phyloP scores from a whole-genome alignment of 2,329 filamentous ascomycete species.

The Colletotrichum lupini region DNA sequence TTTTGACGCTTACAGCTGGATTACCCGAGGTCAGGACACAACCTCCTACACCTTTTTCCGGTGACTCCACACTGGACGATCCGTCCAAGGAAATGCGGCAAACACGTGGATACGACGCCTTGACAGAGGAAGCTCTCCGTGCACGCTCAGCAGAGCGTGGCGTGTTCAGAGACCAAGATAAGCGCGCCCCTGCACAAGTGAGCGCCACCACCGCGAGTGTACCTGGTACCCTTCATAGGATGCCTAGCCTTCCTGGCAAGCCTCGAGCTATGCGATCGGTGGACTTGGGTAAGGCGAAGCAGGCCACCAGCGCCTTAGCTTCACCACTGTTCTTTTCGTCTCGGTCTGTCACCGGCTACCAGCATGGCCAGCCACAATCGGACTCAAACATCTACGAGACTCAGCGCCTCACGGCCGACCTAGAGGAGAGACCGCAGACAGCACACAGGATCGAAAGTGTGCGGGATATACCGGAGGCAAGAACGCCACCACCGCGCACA shows the following conservation, averaged over 20 bases:
- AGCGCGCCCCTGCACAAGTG: conserved; percentile 72
- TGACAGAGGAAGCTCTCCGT: conserved; percentile 60
- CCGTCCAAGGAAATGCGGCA: conserved; percentile 57
- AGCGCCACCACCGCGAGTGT: conserved; percentile 71
- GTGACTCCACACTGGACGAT: conserved; percentile 47
- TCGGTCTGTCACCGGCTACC: conserved; percentile 51
- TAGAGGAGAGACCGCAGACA: conserved; percentile 59
- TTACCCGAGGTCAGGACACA: conserved; percentile 35
- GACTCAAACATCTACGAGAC: conserved; percentile 56
- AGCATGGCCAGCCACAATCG: conserved; percentile 56
- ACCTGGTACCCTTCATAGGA: conserved; percentile 66
- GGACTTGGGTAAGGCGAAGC: conserved; percentile 48
- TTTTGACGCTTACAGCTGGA: conserved; percentile 53
- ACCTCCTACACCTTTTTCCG: conserved; percentile 50
- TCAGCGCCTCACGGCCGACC: conserved; percentile 46
- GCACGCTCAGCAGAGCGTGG: conserved; percentile 73
- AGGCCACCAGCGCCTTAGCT: conserved; percentile 42
- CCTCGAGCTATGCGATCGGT: conserved; percentile 59
- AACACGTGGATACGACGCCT: conserved; percentile 51
- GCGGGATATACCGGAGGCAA: conserved; percentile 46
- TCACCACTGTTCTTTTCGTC: conserved; percentile 54
- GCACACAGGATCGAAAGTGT: conserved; percentile 55
- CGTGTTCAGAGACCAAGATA: conserved; percentile 68
- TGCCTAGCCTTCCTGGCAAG: conserved; percentile 36
- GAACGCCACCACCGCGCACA: conserved; percentile 46